Base-by-base conservation (phyloP, 768 basidiomycete genomes). In the Thelephora aurantiotincta region DNA sequence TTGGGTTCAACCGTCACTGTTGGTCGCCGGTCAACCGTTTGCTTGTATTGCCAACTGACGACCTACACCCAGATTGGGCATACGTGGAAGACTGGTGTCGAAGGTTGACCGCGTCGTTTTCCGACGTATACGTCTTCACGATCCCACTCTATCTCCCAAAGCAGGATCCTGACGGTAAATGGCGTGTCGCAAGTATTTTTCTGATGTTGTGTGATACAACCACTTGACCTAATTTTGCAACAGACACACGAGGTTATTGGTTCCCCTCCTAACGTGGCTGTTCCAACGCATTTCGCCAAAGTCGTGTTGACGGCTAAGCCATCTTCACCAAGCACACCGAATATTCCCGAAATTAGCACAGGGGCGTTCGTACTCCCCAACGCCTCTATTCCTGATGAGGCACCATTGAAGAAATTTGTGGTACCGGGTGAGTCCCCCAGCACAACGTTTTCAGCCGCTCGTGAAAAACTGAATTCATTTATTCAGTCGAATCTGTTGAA, bases 201-300 rank as follows among this genome's bases (percentile, higher is more conserved):
- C 41, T 46, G 46, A 12, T 34, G 33, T 42, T 35, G 18, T 49
- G 9, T 46, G 35, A 55, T 13, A 35, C 16, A 50, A 42, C 14
- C 3, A 26, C 22, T 44, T 45, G 36, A 36, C 45, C 30, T 33
- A 37, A 20, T 44, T 33, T 33, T 35, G 6, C 33, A 23, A 6
- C 54, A 97, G 91, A 80, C 75, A 2, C 80, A 98, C 60, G 94
- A 99, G 71, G 84, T 99, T 37, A 98, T 99, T 54, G 96, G 96
- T 0, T 74, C 74, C 14, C 89, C 91, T 11, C 90, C 92, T 11
- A 89, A 85, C 57, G 70, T 97, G 50, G 71, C 87, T 44, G 96
- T 99, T 14, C 96, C 96, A 1, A 98, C 96, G 5, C 96, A 99
- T 61, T 98, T 98, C 61, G 93, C 94, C 30, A 98, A 98, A 63